Base-by-base conservation (phyloP, 352 stramenopile genomes). In the Phytophthora macrochlamydospora region DNA sequence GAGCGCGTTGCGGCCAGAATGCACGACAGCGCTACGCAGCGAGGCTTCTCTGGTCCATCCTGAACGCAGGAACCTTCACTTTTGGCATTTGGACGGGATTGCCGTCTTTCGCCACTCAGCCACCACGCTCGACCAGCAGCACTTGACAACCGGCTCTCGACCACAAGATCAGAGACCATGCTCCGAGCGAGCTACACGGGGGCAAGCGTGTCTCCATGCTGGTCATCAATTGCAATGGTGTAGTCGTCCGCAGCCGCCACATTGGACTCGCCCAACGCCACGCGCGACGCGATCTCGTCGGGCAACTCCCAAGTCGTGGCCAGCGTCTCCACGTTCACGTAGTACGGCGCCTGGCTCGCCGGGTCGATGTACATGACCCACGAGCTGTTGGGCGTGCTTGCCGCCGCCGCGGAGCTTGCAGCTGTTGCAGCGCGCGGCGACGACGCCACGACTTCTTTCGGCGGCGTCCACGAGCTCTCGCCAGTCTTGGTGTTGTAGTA, bases 401-500 rank as follows among this genome's bases (percentile, higher is more conserved):
- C 64, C 2, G 45, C 24, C 2, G 48, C 50, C 2, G 48, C 52
- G 18, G 18, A 24, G 18, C 18, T 24, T 54, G 65, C 43, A 56
- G 51, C 30, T 69, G 61, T 62, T 50, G 35, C 18, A 43, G 24
- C 61, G 40, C 51, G 40, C 32, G 54, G 24, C 32, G 51, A 49
- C 31, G 45, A 67, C 32, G 2, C 45, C 33, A 58, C 65, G 29
- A 55, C 38, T 54, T 49, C 63, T 1, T 30, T 1, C 1, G 83
- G 85, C 28, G 51, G 44, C 24, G 77, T 74, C 87, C 87, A 94
- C 35, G 79, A 76, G 51, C 79, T 85, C 62, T 88, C 83, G 11
- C 79, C 72, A 0, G 85, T 92, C 45, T 50, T 54, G 52, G 63
- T 51, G 65, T 93, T 93, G 71, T 89, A 91, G 69, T 93, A 93